Evolutionary conservation across 2,329 filamentous ascomycete genomes (phyloP).

Genomic region (Rhinocladiella mackenziei): DNA sequence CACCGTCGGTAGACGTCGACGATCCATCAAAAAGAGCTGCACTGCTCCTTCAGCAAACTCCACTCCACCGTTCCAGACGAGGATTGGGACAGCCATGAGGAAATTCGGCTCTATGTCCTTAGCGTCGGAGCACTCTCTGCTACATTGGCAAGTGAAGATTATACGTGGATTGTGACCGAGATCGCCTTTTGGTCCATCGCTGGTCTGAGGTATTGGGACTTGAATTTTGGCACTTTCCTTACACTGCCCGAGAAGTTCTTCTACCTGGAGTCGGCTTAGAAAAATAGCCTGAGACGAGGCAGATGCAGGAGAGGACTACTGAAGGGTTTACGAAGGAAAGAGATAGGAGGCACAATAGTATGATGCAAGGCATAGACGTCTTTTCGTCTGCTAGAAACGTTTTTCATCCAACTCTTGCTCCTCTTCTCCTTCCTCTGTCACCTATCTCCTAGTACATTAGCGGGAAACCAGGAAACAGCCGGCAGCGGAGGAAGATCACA

Average conservation of each 20-base stretch:
- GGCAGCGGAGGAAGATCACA: too few relatives aligned
- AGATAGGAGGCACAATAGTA: not conserved
- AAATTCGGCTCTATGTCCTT: slow-evolving; percentile 10
- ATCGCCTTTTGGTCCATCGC: not conserved
- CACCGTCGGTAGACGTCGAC: slow-evolving; percentile 12
- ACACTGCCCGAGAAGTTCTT: slow-evolving; percentile 9
- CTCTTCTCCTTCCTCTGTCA: too few relatives aligned
- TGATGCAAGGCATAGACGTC: too few relatives aligned
- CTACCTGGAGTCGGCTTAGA: slow-evolving; percentile 13
- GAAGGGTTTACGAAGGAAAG: not conserved
- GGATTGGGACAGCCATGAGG: slow-evolving; percentile 13
- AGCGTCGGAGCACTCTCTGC: slow-evolving; percentile 12
- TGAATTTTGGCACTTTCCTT: slow-evolving; percentile 1
- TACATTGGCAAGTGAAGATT: slow-evolving; percentile 1
- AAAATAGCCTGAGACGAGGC: not conserved
- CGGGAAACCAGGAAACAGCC: too few relatives aligned
- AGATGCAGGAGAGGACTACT: not conserved
- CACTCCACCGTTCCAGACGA: slow-evolving; percentile 4
- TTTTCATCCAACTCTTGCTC: too few relatives aligned
- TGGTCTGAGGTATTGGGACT: not conserved
- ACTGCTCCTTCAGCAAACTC: slow-evolving; percentile 5
- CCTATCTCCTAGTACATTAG: not conserved
- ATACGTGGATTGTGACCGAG: slow-evolving; percentile 8
- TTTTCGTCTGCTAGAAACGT: too few relatives aligned
- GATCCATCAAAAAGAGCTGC: slow-evolving; percentile 15